Evolutionary conservation across 2,329 filamentous ascomycete species (phyloP).

Genomic region (Calonectria leucothoes): DNA sequence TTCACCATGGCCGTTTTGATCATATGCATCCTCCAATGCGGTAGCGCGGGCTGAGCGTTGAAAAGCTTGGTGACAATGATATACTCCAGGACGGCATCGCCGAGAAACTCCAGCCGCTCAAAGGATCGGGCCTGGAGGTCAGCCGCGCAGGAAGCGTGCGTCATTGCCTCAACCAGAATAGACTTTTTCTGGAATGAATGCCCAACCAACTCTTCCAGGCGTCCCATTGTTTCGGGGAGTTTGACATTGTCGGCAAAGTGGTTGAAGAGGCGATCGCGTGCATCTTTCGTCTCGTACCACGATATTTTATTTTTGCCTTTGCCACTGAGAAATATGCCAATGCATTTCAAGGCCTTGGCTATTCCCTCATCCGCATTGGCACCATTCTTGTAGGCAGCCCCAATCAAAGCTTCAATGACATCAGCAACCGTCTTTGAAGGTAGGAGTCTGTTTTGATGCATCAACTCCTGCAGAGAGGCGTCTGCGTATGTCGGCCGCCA

Average conservation of each 20-base stretch:
- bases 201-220: constrained; percentile 74
- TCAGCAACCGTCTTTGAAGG: constrained; percentile 88
- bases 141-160: constrained; percentile 74
- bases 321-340: constrained; percentile 71
- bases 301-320: constrained; percentile 54
- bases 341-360: constrained; percentile 70
- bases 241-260: constrained; percentile 48
- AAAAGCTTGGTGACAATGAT: constrained; percentile 76
- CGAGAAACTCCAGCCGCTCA: constrained; percentile 88
- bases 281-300: constrained; percentile 61
- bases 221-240: constrained; percentile 55
- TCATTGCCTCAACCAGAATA: constrained; percentile 82
- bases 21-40: constrained; percentile 75
- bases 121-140: constrained; percentile 55
- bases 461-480: constrained; percentile 42
- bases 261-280: constrained; percentile 57
- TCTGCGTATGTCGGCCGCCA: constrained; percentile 77
- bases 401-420: constrained; percentile 87
- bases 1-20: constrained; percentile 84
- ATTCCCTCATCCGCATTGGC: constrained; percentile 57
- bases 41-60: constrained; percentile 52
- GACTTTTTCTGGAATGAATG: constrained; percentile 77
- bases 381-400: constrained; percentile 77
- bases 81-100: constrained; percentile 86
- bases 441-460: constrained; percentile 50